A percentile compares a stretch with the other conserved stretches of the same genome.
Conservation (phyloP, 768 basidiomycete species). For the Trametes villosa region DNA sequence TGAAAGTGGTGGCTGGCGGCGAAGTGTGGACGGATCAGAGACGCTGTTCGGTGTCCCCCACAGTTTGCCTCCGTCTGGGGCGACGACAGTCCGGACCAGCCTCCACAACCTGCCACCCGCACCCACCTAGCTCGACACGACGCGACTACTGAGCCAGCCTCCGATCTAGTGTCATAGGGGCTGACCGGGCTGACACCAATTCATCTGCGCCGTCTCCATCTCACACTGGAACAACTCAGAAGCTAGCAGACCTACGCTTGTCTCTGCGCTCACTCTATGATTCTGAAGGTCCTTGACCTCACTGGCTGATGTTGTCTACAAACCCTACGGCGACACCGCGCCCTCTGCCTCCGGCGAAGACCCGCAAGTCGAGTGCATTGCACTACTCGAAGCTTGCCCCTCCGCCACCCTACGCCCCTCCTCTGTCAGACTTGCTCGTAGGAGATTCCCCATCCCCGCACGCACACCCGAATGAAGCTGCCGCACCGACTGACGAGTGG, state of each 20-base stretch:
- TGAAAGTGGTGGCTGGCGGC: too few relatives aligned
- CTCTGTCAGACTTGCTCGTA: constrained; percentile 38
- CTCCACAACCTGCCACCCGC: too few relatives aligned
- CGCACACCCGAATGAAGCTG: constrained; percentile 21
- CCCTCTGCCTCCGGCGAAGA: constrained; percentile 72
- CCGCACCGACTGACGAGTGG: constrained; percentile 47
- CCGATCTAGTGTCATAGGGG: too few relatives aligned
- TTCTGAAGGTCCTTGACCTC: too few relatives aligned
- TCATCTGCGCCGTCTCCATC: not conserved
- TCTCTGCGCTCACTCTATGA: constrained; percentile 1
- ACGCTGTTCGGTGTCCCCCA: too few relatives aligned
- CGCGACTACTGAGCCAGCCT: too few relatives aligned
- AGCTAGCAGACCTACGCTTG: not conserved
- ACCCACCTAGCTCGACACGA: too few relatives aligned
- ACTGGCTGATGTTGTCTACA: constrained; percentile 40
- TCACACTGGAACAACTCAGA: not conserved
- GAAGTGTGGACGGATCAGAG: too few relatives aligned
- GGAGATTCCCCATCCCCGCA: constrained; percentile 43
- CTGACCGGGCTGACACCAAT: too few relatives aligned
- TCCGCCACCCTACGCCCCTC: constrained; percentile 62
- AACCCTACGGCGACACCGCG: constrained; percentile 43
- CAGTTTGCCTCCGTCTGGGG: too few relatives aligned
- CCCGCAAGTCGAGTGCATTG: constrained; percentile 51
- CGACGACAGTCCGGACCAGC: too few relatives aligned
- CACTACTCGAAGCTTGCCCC: constrained; percentile 38